phyloP scores from a whole-genome alignment of 495 filamentous ascomycete genomes.

The Bombardia bombarda region DNA sequence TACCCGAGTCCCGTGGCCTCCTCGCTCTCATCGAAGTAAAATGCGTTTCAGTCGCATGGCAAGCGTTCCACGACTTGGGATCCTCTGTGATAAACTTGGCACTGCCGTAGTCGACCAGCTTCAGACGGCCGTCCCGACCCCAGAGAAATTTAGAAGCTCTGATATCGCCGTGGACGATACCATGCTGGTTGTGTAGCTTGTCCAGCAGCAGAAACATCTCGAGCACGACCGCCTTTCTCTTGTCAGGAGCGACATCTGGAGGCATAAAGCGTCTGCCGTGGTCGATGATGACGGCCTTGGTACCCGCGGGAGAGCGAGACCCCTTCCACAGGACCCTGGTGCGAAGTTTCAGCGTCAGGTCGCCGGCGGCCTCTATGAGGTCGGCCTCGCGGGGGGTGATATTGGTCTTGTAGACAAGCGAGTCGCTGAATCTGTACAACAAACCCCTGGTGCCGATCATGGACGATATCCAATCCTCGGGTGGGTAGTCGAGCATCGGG shows the following conservation, averaged over 20 bases:
- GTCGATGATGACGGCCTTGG: slow-evolving; percentile 13
- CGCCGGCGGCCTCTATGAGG: slow-evolving; percentile 12
- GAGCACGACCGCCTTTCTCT: slow-evolving; percentile 1
- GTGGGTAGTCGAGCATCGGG: slow-evolving; percentile 11
- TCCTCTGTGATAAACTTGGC: slow-evolving; percentile 7
- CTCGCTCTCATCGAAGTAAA: slow-evolving; percentile 7
- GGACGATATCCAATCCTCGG: slow-evolving; percentile 12
- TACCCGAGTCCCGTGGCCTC: background rate
- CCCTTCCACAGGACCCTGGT: slow-evolving; percentile 9
- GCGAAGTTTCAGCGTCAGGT: slow-evolving; percentile 7
- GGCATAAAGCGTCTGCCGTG: slow-evolving; percentile 3
- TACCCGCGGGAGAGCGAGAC: background rate
- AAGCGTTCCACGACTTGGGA: slow-evolving; percentile 2
- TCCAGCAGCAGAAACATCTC: slow-evolving; percentile 11
- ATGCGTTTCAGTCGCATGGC: slow-evolving; percentile 3
- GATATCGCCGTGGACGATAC: slow-evolving; percentile 83
- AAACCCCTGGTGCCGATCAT: slow-evolving; percentile 10
- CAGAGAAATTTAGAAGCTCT: slow-evolving; percentile 94
- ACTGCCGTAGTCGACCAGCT: slow-evolving; percentile 6
- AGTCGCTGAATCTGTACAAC: slow-evolving; percentile 9
- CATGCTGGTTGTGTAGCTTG: slow-evolving; percentile 40
- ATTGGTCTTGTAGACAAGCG: slow-evolving; percentile 12
- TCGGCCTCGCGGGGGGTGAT: slow-evolving; percentile 8
- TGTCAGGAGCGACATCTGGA: background rate
- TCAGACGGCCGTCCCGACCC: slow-evolving; percentile 45